Conservation (phyloP, 2,329 filamentous ascomycete species). For the Fonsecaea pedrosoi region DNA sequence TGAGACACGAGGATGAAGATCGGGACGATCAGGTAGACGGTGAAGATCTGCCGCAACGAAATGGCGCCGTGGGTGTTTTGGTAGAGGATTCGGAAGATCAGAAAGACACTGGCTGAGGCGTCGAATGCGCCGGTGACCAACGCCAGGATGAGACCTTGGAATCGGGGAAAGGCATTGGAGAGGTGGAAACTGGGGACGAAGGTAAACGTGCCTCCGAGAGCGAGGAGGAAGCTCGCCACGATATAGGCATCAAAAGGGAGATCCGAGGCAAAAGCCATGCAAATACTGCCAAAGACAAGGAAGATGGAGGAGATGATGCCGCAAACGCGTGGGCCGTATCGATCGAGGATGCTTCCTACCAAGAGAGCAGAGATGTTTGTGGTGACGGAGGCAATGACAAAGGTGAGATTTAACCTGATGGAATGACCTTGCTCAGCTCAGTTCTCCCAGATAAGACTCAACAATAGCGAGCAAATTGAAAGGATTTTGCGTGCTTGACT, state of each 20-base stretch:
- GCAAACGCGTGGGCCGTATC: conserved; percentile 79
- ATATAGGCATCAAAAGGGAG: conserved; percentile 76
- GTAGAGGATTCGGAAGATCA: conserved; percentile 76
- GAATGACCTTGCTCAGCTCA: not conserved
- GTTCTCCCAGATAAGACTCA: not conserved
- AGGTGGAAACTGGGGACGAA: conserved; percentile 85
- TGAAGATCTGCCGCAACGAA: conserved; percentile 70
- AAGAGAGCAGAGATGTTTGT: conserved; percentile 87
- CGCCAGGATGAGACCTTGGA: conserved; percentile 77
- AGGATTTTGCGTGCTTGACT: conserved; percentile 16
- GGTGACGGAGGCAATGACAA: conserved; percentile 84
- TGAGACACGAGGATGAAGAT: conserved; percentile 68
- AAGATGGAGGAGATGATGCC: conserved; percentile 72
- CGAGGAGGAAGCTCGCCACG: conserved; percentile 75
- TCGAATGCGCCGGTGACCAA: conserved; percentile 83
- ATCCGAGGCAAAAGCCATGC: conserved; percentile 72
- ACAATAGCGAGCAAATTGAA: not conserved
- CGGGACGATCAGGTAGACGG: conserved; percentile 72
- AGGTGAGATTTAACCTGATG: conserved; percentile 79
- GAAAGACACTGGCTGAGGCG: conserved; percentile 77
- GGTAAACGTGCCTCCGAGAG: conserved; percentile 77
- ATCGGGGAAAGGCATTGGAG: conserved; percentile 78
- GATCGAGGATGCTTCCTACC: conserved; percentile 82
- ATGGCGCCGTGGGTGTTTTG: conserved; percentile 56
- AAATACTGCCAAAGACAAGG: conserved; percentile 69